These are phyloP conservation scores for Cardamine occulta DNA, from an alignment of 345 rosid genomes.

Conservation along the genomic window DNA sequence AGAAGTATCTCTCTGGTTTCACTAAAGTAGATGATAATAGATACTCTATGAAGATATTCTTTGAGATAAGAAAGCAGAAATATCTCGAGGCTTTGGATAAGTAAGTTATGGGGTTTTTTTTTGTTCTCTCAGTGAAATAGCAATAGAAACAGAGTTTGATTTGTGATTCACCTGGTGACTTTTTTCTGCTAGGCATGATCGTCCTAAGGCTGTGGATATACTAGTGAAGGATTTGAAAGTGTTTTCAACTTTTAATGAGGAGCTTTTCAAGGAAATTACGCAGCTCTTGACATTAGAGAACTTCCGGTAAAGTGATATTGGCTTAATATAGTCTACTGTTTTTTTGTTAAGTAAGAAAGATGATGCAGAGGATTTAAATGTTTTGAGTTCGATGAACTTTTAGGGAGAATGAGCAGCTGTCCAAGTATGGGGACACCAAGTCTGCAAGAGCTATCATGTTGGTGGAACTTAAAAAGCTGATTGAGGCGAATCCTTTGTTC, in stretches of 20 bases:
- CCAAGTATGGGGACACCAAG: constrained; percentile 97
- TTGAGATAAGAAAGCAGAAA: constrained; percentile 98
- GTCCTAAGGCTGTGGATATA: constrained; percentile 94
- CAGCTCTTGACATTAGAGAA: constrained; percentile 92
- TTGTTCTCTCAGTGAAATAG: neutral
- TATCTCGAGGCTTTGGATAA: constrained; percentile 97
- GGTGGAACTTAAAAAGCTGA: constrained; percentile 95
- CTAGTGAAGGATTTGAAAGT: constrained; percentile 97
- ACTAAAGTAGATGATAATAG: constrained; percentile 95
- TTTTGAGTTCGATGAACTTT: constrained; percentile 12
- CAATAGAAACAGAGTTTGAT: neutral
- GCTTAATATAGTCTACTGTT: neutral
- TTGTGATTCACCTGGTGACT: constrained; percentile 29
- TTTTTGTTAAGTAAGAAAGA: constrained; percentile 8
- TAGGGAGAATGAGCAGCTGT: constrained; percentile 97
- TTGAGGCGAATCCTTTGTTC: constrained; percentile 96
- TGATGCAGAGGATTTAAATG: constrained; percentile 29
- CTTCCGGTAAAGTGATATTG: constrained; percentile 59
- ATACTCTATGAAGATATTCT: constrained; percentile 96
- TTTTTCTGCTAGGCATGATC: constrained; percentile 69
- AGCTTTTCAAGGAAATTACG: constrained; percentile 94
- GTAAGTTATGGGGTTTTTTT: constrained; percentile 47
- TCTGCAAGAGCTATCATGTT: constrained; percentile 97
- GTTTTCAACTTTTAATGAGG: constrained; percentile 94
- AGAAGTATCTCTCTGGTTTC: constrained; percentile 97